Evolutionary conservation across 805 yeast genomes (phyloP), one percentile per base, ranked within the genome.

Genomic region (Lipomyces sp.): DNA sequence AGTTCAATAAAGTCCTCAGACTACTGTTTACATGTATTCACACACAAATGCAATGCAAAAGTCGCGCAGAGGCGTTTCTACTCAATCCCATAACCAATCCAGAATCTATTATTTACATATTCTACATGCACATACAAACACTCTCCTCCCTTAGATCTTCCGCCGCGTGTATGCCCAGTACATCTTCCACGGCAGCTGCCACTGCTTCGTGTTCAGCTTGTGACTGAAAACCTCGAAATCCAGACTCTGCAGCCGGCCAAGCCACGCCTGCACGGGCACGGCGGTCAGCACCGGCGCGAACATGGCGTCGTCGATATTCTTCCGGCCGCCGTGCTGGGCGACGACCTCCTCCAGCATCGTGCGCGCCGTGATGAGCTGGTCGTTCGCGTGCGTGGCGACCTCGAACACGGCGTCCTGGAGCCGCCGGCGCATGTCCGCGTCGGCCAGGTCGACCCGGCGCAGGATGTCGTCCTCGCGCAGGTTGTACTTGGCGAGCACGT

Each of bases 381-480:
- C 95, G 67, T 87, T 86, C 2, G 95, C 93, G 0, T 75, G 69
- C 4, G 83, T 79, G 2, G 93, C 86, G 4, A 83, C 77, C 41
- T 82, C 86, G 61, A 76, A 87, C 1, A 84, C 72, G 7, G 81
- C 79, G 61, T 82, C 80, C 52, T 77, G 76, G 50, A 84, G 60
- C 46, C 67, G 68, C 7, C 70, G 71, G n/a, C 65, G 71, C 2
- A 61, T 51, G 8, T 63, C 69, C 32, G 56, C 21, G 2, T 61
- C 55, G 3, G 62, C 63, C 10, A 64, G 28, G 14, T 65, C 22
- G 55, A 49, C 13, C 31, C 53, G 21, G 40, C 55, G 24, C 60
- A 84, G 63, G 10, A 84, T 64, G 2, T 74, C 68, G 64, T 86
- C 95, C 63, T 86, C 89, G 1, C 87, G 77, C 29, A 85, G 61